Evolutionary conservation across 1,284 basidiomycete species (phyloP), one percentile per base, ranked within the genome.

Genomic region (Coriolopsis trogii): DNA sequence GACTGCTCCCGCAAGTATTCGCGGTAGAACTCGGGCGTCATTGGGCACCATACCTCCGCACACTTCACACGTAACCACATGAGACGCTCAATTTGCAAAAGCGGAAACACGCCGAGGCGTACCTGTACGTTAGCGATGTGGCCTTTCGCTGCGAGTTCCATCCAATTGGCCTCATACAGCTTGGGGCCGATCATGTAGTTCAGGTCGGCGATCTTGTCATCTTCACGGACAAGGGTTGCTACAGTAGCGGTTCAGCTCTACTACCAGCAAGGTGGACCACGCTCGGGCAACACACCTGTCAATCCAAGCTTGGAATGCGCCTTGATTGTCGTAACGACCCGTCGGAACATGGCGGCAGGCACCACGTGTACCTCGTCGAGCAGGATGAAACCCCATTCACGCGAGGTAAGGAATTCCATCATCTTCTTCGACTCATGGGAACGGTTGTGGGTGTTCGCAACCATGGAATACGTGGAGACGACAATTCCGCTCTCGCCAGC

Each of bases 121-220:
- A 92, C 92, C 82, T 98, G 97, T 18, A 99, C 97, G 62, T 97
- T 99, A 4, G 97, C 97, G 67, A 99, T 99, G 70, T 99, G 97
- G 0, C 97, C 97, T 71, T 99, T 98, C 53, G 94, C 94, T 26
- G 97, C 97, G 60, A 99, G 84, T 71, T 99, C 97, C 96, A 99
- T 99, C 97, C 97, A 99, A 70, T 99, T 99, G 6, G 97, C 97
- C 73, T 99, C 97, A 70, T 99, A 99, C 38, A 99, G 80, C 74
- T 99, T 99, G 4, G 97, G 97, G 1, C 97, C 97, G 67, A 99
- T 98, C 82, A 99, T 91, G 68, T 98, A 99, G 69, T 98, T 98
- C 52, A 99, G 77, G 74, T 99, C 97, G 26, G 92, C 90, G 63
- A 99, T 99, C 77, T 98, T 98, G 70, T 99, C 97, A 67, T 99